Evolutionary conservation across 2,329 filamentous ascomycete species (phyloP).

Genomic region (Hypoxylon rubiginosum): DNA sequence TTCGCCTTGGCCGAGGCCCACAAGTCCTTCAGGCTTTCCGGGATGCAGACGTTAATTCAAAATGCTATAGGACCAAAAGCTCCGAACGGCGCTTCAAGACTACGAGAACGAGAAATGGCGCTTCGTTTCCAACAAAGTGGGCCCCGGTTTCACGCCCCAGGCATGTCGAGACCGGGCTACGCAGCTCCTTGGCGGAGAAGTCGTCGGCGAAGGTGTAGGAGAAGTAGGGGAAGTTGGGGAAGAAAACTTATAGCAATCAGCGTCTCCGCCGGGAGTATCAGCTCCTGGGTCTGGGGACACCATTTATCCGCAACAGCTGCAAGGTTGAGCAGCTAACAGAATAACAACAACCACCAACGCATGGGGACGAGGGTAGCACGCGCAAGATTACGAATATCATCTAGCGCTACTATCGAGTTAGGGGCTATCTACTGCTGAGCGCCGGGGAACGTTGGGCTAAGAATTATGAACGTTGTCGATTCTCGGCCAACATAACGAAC

Average conservation of each 20-base stretch:
- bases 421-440: slow-evolving; percentile 15
- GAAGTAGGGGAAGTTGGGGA: slow-evolving; percentile 50
- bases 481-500: slow-evolving; percentile 22
- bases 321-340: slow-evolving; percentile 47
- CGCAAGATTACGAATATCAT: slow-evolving; percentile 14
- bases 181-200: slow-evolving; percentile 66
- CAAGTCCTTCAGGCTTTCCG: slow-evolving; percentile 14
- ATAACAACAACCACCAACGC: slow-evolving; percentile 25
- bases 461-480: slow-evolving; percentile 21
- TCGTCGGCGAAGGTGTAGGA: slow-evolving; percentile 48
- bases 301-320: slow-evolving; percentile 59
- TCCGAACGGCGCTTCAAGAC: slow-evolving; percentile 81
- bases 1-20: slow-evolving; percentile 9
- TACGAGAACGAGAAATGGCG: slow-evolving; percentile 95
- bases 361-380: slow-evolving; percentile 26
- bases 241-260: slow-evolving; percentile 67
- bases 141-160: slow-evolving; percentile 87
- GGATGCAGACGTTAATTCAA: slow-evolving; percentile 29
- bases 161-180: slow-evolving; percentile 86
- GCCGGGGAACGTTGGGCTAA: slow-evolving; percentile 13
- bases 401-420: slow-evolving; percentile 13
- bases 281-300: slow-evolving; percentile 63
- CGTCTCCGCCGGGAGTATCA: slow-evolving; percentile 64
- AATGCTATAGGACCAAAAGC: slow-evolving; percentile 75
- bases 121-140: slow-evolving; percentile 90